phyloP scores from a whole-genome alignment of 306 rosid species.

The Trifolium subterraneum region DNA sequence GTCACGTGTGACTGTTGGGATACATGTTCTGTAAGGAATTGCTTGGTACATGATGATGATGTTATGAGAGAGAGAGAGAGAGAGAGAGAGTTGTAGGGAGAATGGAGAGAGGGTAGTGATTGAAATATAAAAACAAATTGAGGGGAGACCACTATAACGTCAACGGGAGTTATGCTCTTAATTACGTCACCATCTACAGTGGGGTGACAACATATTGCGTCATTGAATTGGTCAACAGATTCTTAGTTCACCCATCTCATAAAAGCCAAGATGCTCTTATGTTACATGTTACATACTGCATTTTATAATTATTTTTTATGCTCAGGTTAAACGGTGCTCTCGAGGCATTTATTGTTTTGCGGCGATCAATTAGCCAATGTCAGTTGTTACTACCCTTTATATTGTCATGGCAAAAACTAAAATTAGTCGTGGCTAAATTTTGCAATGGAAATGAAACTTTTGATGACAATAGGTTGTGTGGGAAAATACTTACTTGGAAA shows the following conservation, averaged over 20 bases:
- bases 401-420: too few relatives aligned
- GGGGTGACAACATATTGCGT: constrained; percentile 54
- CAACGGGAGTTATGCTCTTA: constrained; percentile 64
- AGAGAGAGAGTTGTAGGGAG: constrained; percentile 18
- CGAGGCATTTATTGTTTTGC: too few relatives aligned
- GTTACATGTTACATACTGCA: background rate
- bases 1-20: constrained; percentile 38
- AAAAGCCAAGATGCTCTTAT: constrained; percentile 7
- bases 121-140: constrained; percentile 21
- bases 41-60: constrained; percentile 72
- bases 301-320: too few relatives aligned
- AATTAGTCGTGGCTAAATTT: too few relatives aligned
- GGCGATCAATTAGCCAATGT: too few relatives aligned
- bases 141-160: constrained; percentile 54
- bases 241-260: background rate
- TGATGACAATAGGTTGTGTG: too few relatives aligned
- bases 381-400: too few relatives aligned
- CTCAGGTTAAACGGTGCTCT: too few relatives aligned
- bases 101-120: constrained; percentile 3
- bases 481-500: too few relatives aligned
- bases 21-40: constrained; percentile 59
- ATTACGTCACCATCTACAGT: constrained; percentile 58
- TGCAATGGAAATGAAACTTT: too few relatives aligned
- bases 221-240: constrained; percentile 47
- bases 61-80: constrained; percentile 4